Conservation (phyloP, 176 grass and related monocot genomes). For the Elaeis guineensis region DNA sequence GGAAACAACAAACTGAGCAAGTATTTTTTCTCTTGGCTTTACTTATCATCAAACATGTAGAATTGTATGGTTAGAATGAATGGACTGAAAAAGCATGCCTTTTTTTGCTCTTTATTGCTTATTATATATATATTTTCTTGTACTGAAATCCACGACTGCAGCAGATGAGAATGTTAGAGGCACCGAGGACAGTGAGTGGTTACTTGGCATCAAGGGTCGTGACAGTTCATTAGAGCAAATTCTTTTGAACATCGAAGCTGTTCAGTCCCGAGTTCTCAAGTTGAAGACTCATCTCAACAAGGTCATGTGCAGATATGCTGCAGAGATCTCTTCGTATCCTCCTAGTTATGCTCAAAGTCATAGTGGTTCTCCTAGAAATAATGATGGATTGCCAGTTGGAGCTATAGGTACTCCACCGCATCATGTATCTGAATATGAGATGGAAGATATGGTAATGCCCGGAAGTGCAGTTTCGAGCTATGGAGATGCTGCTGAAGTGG, state of each 20-base stretch:
- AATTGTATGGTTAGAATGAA: too few relatives aligned
- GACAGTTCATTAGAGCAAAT: slow-evolving; percentile 55
- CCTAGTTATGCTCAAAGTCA: slow-evolving; percentile 43
- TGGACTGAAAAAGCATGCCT: too few relatives aligned
- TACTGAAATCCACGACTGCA: not conserved
- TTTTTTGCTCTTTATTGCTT: too few relatives aligned
- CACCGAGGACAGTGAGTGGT: slow-evolving; percentile 67
- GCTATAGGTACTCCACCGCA: slow-evolving; percentile 19
- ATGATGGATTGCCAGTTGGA: slow-evolving; percentile 13
- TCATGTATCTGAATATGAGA: slow-evolving; percentile 56
- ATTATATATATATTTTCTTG: slow-evolving; percentile 6
- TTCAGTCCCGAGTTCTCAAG: slow-evolving; percentile 43
- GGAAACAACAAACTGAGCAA: too few relatives aligned
- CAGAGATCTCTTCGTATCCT: slow-evolving; percentile 21
- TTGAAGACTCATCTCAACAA: slow-evolving; percentile 58
- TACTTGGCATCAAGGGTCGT: slow-evolving; percentile 48
- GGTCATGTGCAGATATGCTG: slow-evolving; percentile 34
- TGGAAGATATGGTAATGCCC: slow-evolving; percentile 56
- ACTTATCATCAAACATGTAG: too few relatives aligned
- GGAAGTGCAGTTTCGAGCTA: slow-evolving; percentile 73
- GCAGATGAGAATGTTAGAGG: slow-evolving; percentile 64
- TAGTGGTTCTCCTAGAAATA: slow-evolving; percentile 56
- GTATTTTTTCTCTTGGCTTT: too few relatives aligned
- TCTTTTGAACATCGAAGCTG: slow-evolving; percentile 77
- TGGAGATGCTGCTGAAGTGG: slow-evolving; percentile 84